These are phyloP conservation scores for Mucor indicus DNA, from an alignment of 371 early-diverging fungal genomes.

Conservation along the genomic window DNA sequence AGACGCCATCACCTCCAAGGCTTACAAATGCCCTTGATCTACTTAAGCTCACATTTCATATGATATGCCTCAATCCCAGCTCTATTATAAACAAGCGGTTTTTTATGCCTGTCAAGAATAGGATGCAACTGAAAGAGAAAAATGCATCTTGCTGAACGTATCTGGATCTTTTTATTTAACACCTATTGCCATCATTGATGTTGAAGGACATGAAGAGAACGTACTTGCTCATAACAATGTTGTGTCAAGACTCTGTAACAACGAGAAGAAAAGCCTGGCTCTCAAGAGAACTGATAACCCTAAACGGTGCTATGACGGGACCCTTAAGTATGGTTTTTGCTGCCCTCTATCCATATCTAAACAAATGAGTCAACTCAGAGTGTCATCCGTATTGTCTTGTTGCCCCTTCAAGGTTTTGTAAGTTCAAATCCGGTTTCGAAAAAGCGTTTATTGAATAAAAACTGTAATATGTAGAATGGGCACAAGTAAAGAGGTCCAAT, in stretches of 20 bases:
- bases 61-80: conserved; percentile 6
- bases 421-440: conserved; percentile 4
- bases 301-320: conserved; percentile 5
- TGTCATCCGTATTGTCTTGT: conserved; percentile 5
- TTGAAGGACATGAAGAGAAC: conserved; percentile 10
- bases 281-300: conserved; percentile 8
- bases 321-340: conserved; percentile 7
- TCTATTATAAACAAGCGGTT: conserved; percentile 8
- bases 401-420: conserved; percentile 2
- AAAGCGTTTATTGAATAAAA: conserved; percentile 6
- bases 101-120: conserved; percentile 10
- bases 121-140: conserved; percentile 10
- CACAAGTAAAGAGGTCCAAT: conserved; percentile 6
- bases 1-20: conserved; percentile 9
- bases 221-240: conserved; percentile 8
- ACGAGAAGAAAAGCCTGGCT: conserved; percentile 10
- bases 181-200: conserved; percentile 12
- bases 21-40: conserved; percentile 9
- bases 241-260: conserved; percentile 9
- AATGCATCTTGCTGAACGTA: conserved; percentile 8
- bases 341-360: conserved; percentile 8
- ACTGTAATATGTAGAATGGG: conserved; percentile 3
- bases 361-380: conserved; percentile 1
- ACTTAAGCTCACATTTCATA: conserved; percentile 11
- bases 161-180: conserved; percentile 6